Evolutionary conservation across 306 rosid species (phyloP).

Genomic region (Sphenostylis stenocarpa): DNA sequence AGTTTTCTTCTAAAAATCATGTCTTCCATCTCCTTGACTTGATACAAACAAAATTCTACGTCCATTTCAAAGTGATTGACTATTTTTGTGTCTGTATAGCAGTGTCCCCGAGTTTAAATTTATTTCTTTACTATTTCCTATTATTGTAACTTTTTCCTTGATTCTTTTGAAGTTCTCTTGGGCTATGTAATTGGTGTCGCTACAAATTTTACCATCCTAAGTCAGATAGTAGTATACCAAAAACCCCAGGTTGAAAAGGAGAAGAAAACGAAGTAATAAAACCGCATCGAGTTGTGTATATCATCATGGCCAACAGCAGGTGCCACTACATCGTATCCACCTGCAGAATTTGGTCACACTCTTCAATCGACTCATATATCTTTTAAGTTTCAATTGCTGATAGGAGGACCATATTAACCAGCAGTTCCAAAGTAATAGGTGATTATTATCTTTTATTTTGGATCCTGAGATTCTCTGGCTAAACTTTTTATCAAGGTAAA

Average conservation of each 20-base stretch:
- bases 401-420: conserved; percentile 16
- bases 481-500: conserved; percentile 1
- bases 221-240: conserved; percentile 76
- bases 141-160: conserved; percentile 41
- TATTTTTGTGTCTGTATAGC: not conserved
- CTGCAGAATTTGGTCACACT: not conserved
- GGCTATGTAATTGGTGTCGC: conserved; percentile 78
- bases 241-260: conserved; percentile 60
- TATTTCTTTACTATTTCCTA: not conserved
- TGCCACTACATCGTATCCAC: not conserved
- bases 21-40: not conserved
- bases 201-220: conserved; percentile 71
- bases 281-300: not conserved
- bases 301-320: conserved; percentile 22
- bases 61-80: not conserved
- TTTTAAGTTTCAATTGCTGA: conserved; percentile 11
- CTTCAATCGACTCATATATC: conserved; percentile 10
- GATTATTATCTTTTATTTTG: conserved; percentile 1
- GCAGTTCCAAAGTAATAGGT: conserved; percentile 17
- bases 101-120: not conserved
- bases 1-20: not conserved
- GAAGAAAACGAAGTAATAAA: conserved; percentile 66
- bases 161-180: conserved; percentile 61
- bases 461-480: not conserved
- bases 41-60: not conserved